Conservation (phyloP, 2,329 filamentous ascomycete species). For the Cladophialophora exuberans region DNA sequence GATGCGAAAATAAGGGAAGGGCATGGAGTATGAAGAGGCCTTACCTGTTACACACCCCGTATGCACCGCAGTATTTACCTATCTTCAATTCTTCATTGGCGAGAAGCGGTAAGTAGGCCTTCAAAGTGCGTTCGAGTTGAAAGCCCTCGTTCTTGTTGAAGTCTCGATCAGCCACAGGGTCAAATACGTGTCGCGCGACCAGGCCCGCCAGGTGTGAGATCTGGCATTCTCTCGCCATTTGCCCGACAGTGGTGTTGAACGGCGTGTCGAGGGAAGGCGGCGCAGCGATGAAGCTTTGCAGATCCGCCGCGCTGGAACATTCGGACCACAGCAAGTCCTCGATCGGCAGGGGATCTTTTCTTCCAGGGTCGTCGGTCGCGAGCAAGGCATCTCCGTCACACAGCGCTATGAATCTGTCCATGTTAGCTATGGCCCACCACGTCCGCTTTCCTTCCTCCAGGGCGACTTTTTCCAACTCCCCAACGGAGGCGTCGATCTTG, state of each 20-base stretch:
- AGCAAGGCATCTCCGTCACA: slow-evolving; percentile 2
- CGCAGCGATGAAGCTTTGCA: too few species aligned
- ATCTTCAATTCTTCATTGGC: slow-evolving; percentile 4
- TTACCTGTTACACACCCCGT: slow-evolving; percentile 5
- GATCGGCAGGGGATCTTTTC: slow-evolving; percentile 3
- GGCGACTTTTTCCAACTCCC: too few species aligned
- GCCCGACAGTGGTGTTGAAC: slow-evolving; percentile 8
- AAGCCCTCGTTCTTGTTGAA: slow-evolving; percentile 10
- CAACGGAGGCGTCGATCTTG: not conserved
- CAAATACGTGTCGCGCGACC: slow-evolving; percentile 8
- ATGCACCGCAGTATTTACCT: slow-evolving; percentile 6
- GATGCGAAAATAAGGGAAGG: not conserved
- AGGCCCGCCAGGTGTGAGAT: slow-evolving; percentile 6
- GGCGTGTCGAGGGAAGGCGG: not conserved
- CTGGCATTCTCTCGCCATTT: slow-evolving; percentile 14
- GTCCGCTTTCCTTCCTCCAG: slow-evolving; percentile 10
- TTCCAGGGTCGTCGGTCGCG: slow-evolving; percentile 9
- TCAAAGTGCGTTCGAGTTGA: slow-evolving; percentile 9
- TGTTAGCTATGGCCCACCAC: slow-evolving; percentile 14
- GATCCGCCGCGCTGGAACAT: not conserved
- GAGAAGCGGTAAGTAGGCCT: slow-evolving; percentile 1
- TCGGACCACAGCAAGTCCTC: slow-evolving; percentile 4
- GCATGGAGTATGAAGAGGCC: not conserved
- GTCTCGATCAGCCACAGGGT: slow-evolving; percentile 1
- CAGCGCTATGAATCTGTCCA: slow-evolving; percentile 14